phyloP scores from a whole-genome alignment of 345 rosid species.

The Populus davidiana region DNA sequence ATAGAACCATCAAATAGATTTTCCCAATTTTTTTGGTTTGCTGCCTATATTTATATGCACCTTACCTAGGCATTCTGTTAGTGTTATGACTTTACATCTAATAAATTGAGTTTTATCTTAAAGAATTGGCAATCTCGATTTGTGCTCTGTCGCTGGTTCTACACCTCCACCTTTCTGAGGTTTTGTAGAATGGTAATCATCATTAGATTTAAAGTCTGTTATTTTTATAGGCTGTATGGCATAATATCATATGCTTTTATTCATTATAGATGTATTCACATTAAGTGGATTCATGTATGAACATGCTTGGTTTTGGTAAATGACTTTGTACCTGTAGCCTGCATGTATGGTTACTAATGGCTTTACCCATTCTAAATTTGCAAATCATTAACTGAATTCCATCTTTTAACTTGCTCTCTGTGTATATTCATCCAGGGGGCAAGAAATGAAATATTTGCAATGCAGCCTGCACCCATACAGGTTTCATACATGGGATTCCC shows the following conservation, averaged over 20 bases:
- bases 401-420: not conserved
- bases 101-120: not conserved
- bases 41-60: not conserved
- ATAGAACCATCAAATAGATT: not conserved
- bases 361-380: not conserved
- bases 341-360: not conserved
- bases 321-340: not conserved
- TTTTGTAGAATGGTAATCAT: not conserved
- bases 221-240: not conserved
- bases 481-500: slow-evolving; percentile 99
- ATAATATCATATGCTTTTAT: not conserved
- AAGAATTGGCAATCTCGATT: not conserved
- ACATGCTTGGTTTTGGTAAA: not conserved
- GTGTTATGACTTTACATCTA: not conserved
- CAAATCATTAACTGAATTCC: not conserved
- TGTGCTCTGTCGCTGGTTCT: not conserved
- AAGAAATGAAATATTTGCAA: slow-evolving; percentile 93
- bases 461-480: slow-evolving; percentile 98
- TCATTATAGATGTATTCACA: not conserved
- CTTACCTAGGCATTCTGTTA: not conserved
- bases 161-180: not conserved
- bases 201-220: not conserved
- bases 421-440: slow-evolving; percentile 64
- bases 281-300: not conserved
- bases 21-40: not conserved